These are phyloP conservation scores for Pseudocercospora ulei DNA, from an alignment of 2,329 filamentous ascomycete species.

Conservation along the genomic window DNA sequence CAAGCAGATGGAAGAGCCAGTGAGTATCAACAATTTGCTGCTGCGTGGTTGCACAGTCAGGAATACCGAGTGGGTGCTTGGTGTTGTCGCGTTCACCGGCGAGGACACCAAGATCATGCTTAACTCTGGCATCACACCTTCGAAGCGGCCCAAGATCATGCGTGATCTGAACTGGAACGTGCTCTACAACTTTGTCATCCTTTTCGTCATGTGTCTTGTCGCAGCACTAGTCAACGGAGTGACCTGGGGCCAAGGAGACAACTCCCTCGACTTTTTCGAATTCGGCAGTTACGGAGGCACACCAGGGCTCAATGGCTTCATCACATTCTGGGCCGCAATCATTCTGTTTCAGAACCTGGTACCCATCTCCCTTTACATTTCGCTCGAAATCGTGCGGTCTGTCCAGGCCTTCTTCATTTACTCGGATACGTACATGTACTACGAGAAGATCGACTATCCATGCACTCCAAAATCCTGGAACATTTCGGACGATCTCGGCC, in stretches of 20 bases:
- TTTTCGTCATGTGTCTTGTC: conserved; percentile 81
- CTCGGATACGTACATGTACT: conserved; percentile 93
- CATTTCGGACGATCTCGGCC: conserved; percentile 92
- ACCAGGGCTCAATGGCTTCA: conserved; percentile 73
- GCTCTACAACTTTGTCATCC: conserved; percentile 85
- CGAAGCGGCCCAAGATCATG: conserved; percentile 81
- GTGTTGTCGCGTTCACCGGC: conserved; percentile 86
- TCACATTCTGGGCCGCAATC: conserved; percentile 91
- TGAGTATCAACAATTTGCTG: conserved; percentile 89
- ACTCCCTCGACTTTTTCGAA: conserved; percentile 73
- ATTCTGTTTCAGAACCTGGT: conserved; percentile 98
- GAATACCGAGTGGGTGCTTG: conserved; percentile 93
- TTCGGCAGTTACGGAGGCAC: conserved; percentile 61
- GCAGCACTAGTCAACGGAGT: conserved; percentile 76
- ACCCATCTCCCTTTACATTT: conserved; percentile 95
- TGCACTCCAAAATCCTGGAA: conserved; percentile 99
- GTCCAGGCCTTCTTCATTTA: conserved; percentile 95
- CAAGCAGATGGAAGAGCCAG: conserved; percentile 78
- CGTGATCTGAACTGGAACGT: conserved; percentile 96
- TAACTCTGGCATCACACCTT: conserved; percentile 90
- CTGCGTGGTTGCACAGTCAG: conserved; percentile 85
- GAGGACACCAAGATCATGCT: conserved; percentile 99
- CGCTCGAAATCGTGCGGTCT: conserved; percentile 87
- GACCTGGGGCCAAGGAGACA: conserved; percentile 64
- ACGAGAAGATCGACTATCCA: conserved; percentile 83